Evolutionary conservation across 805 yeast genomes (phyloP).

Genomic region (Candida qinlingensis): DNA sequence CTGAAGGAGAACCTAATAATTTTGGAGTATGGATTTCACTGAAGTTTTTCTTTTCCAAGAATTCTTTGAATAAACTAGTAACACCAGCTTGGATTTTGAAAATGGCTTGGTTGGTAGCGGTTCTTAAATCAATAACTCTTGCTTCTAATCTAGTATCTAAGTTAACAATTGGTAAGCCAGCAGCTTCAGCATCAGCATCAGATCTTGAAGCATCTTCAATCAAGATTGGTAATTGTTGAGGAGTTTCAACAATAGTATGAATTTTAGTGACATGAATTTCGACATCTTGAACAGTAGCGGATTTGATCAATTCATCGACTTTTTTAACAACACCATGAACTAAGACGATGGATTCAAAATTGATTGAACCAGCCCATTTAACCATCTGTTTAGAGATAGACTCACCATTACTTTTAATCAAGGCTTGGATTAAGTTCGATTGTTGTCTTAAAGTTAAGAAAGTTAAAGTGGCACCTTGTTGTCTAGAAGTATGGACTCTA

Average conservation of each 20-base stretch:
- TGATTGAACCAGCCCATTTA: slow-evolving; percentile 87
- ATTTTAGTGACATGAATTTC: slow-evolving; percentile 78
- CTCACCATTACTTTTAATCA: slow-evolving; percentile 70
- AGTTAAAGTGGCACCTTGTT: slow-evolving; percentile 92
- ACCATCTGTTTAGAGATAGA: slow-evolving; percentile 90
- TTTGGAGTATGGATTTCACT: slow-evolving; percentile 96
- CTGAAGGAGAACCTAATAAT: slow-evolving; percentile 90
- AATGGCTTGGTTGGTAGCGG: slow-evolving; percentile 95
- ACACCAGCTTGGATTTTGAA: slow-evolving; percentile 93
- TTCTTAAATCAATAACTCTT: slow-evolving; percentile 94
- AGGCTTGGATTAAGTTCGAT: slow-evolving; percentile 72
- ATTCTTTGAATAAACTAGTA: slow-evolving; percentile 84
- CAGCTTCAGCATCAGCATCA: slow-evolving; percentile 89
- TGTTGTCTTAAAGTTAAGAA: slow-evolving; percentile 93
- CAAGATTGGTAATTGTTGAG: slow-evolving; percentile 86
- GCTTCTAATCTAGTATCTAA: slow-evolving; percentile 94
- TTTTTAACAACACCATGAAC: slow-evolving; percentile 82
- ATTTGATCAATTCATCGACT: slow-evolving; percentile 80
- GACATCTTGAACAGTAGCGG: slow-evolving; percentile 86
- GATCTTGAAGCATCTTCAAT: slow-evolving; percentile 96
- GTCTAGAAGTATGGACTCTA: slow-evolving; percentile 87
- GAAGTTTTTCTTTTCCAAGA: slow-evolving; percentile 59
- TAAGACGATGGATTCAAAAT: slow-evolving; percentile 84
- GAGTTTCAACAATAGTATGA: slow-evolving; percentile 78
- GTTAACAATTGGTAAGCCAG: slow-evolving; percentile 89